Percentiles rank a stretch among this genome's conserved stretches.
phyloP scores from a whole-genome alignment of 2,329 filamentous ascomycete genomes.

The Tolypocladium amazonense region DNA sequence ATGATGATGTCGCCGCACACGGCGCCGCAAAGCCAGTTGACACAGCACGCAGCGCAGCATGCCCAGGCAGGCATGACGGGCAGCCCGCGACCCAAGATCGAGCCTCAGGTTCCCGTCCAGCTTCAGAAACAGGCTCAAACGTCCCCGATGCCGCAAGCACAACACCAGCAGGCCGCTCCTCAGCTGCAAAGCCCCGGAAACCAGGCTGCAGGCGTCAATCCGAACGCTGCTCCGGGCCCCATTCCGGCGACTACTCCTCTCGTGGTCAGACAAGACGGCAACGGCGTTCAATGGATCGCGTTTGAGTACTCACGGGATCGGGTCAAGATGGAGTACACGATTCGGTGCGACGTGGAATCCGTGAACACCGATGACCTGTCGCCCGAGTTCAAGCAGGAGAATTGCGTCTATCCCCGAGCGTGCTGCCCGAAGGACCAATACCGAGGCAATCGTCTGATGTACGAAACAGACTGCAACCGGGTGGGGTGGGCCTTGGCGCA shows the following conservation, averaged over 20 bases:
- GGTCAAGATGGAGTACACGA: conserved; percentile 99
- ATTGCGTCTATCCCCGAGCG: conserved; percentile 93
- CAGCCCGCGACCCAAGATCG: conserved; percentile 54
- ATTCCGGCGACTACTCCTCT: conserved; percentile 94
- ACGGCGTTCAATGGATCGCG: conserved; percentile 96
- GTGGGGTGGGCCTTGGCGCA: conserved; percentile 99
- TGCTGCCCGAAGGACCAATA: conserved; percentile 95
- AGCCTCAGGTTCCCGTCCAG: conserved; percentile 49
- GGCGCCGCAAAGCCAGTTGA: conserved; percentile 45
- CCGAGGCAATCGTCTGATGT: conserved; percentile 86
- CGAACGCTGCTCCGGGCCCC: conserved; percentile 86
- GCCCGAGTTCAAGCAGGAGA: conserved; percentile 91
- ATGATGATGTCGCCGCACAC: conserved; percentile 58
- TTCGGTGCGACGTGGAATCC: conserved; percentile 94
- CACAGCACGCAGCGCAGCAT: conserved; percentile 47
- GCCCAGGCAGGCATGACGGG: conserved; percentile 44
- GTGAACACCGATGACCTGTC: conserved; percentile 81
- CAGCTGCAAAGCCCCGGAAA: conserved; percentile 28
- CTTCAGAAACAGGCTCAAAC: conserved; percentile 42
- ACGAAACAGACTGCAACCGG: conserved; percentile 97
- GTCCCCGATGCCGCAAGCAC: conserved; percentile 28
- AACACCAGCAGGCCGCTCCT: conserved; percentile 25
- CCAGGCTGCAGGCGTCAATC: conserved; percentile 51
- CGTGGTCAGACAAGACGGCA: conserved; percentile 88
- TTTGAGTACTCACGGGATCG: conserved; percentile 96